A percentile compares a stretch with the other conserved stretches of the same genome.
phyloP scores from a whole-genome alignment of 179 eudicot species.

The Pouteria campechiana region DNA sequence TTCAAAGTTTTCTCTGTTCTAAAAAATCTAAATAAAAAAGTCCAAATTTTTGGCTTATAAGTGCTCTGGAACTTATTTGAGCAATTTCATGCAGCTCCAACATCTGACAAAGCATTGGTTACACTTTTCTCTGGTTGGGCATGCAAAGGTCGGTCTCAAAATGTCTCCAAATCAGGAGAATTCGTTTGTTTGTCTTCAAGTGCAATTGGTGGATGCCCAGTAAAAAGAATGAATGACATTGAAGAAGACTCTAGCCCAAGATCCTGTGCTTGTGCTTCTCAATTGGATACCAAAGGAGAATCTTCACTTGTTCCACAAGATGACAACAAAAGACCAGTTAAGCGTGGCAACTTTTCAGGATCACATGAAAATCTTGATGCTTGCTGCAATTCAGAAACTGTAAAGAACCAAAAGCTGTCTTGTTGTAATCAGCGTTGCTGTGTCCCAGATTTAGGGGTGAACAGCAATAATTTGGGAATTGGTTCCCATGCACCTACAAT shows the following conservation, averaged over 20 bases:
- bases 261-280: constrained; percentile 21
- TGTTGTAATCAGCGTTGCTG: constrained; percentile 55
- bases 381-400: constrained; percentile 13
- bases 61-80: constrained; percentile 5
- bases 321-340: constrained; percentile 28
- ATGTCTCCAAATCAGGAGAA: no score
- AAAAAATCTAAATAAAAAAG: no score
- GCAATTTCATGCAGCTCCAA: constrained; percentile 56
- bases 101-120: constrained; percentile 66
- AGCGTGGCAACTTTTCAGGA: constrained; percentile 26
- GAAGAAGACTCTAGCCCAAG: constrained; percentile 17
- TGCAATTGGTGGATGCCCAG: constrained; percentile 64
- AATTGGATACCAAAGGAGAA: constrained; percentile 16
- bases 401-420: constrained; percentile 20
- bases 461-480: constrained; percentile 34
- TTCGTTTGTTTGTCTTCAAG: constrained; percentile 58
- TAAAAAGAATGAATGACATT: constrained; percentile 20
- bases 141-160: constrained; percentile 62
- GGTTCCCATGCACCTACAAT: constrained; percentile 49
- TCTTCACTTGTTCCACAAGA: constrained; percentile 4
- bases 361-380: constrained; percentile 13
- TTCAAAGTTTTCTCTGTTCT: no score
- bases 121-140: constrained; percentile 96
- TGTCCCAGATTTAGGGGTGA: constrained; percentile 88
- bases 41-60: no score